Evolutionary conservation across 2,329 filamentous ascomycete species (phyloP), one percentile per base, ranked within the genome.

Genomic region (Furcasterigmium sp.): DNA sequence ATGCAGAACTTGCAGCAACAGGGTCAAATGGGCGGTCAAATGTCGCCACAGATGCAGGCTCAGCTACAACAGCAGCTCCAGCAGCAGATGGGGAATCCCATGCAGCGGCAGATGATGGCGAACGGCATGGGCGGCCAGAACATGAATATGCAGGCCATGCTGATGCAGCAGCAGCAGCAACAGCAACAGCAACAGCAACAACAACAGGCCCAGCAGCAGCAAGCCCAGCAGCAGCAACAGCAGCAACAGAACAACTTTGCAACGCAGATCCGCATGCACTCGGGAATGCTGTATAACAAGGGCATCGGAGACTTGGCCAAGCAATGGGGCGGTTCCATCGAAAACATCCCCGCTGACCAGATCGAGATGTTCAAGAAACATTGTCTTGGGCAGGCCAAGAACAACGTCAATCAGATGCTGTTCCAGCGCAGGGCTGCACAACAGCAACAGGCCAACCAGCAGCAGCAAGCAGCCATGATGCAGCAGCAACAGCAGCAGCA

Each of bases 301-400:
- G 57, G 69, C 42, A 49, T 78, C 8, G 51, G 44, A 1, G 39
- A 44, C 1, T 46, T 69, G 3, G 56, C 59, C 1, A 51, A 53
- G 2, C 67, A 65, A 15, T 72, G 61, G 43, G 70, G 70, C 10
- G 64, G 67, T 1, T 44, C 52, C 2, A 44, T 56, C 5, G 65
- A 70, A 18, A 65, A 67, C 23, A 69, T 79, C 4, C 75, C 76
- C 0, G 59, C 52, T 0, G 74, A 78, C 0, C 41, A 63, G 2
- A 44, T 71, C 21, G 65, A 72, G 0, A 65, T 63, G 25, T 68
- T 77, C 21, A 76, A 72, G 54, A 54, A 60, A 15, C 50, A 52
- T 2, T 76, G 73, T 21, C 35, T 62, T 4, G 29, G 46, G 1
- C 65, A 64, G 45, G 73, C 73, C 2, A 61, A 60, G 34, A 53